Evolutionary conservation across 1,139 yeast species (phyloP).

Genomic region (Candida glucosophila): DNA sequence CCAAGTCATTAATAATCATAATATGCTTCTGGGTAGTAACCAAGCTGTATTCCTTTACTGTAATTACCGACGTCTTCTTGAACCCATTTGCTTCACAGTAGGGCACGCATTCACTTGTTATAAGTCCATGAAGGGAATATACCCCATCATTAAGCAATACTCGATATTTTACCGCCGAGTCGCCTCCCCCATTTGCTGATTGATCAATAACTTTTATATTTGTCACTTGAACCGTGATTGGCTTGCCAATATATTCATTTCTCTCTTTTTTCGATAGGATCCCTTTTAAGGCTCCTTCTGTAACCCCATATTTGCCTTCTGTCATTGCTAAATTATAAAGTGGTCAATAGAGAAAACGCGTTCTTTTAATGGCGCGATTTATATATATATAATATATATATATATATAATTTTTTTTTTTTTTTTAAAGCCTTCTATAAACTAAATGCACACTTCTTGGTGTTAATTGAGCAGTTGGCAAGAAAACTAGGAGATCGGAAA

Average conservation of each 20-base stretch:
- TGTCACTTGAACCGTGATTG: constrained; percentile 39
- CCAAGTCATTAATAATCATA: constrained; percentile 44
- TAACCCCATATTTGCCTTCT: constrained; percentile 6
- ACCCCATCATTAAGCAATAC: constrained; percentile 59
- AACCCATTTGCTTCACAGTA: constrained; percentile 41
- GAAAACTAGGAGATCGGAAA: too few relatives aligned
- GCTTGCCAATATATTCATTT: constrained; percentile 15
- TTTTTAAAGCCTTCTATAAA: too few relatives aligned
- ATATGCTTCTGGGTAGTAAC: constrained; percentile 46
- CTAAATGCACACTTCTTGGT: too few relatives aligned
- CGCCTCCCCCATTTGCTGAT: constrained; percentile 23
- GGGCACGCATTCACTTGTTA: constrained; percentile 50
- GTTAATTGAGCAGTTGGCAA: too few relatives aligned
- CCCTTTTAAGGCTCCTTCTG: constrained; percentile 18
- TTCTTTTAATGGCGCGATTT: background rate
- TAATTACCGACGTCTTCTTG: constrained; percentile 22
- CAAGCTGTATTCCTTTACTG: constrained; percentile 35
- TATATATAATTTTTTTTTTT: too few relatives aligned
- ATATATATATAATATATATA: too few relatives aligned
- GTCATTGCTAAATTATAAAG: constrained; percentile 1
- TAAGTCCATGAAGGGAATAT: constrained; percentile 54
- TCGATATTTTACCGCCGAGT: constrained; percentile 41
- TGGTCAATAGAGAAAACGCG: background rate
- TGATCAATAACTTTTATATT: constrained; percentile 29
- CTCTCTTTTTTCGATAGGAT: constrained; percentile 17